These are phyloP conservation scores for Pichia sp. DNA, from an alignment of 1,139 yeast genomes.

Conservation along the genomic window DNA sequence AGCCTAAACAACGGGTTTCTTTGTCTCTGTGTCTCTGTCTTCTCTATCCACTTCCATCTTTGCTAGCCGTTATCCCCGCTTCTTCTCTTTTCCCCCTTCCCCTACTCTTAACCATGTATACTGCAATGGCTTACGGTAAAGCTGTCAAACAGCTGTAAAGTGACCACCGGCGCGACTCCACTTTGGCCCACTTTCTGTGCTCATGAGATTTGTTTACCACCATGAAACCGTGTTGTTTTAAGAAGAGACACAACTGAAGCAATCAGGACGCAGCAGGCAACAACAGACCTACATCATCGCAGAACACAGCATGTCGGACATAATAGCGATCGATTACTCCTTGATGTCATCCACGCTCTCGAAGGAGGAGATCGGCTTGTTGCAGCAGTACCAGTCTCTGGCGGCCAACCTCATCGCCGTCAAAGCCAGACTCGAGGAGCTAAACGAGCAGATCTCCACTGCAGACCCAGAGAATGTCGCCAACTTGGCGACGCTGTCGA, in stretches of 20 bases:
- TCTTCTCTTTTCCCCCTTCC: background rate
- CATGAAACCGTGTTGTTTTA: background rate
- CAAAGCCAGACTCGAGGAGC: constrained; percentile 21
- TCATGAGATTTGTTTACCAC: background rate
- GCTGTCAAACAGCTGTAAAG: too few species aligned
- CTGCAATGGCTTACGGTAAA: too few species aligned
- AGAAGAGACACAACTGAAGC: background rate
- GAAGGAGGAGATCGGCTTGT: constrained; percentile 22
- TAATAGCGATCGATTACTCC: constrained; percentile 10
- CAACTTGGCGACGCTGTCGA: constrained; percentile 28
- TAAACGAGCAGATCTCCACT: constrained; percentile 16
- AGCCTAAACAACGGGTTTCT: background rate
- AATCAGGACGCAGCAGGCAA: background rate
- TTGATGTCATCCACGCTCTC: constrained; percentile 10
- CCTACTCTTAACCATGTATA: background rate
- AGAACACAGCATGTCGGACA: constrained; percentile 10
- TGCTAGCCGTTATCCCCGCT: too few species aligned
- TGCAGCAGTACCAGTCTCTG: constrained; percentile 44
- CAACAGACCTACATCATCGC: background rate
- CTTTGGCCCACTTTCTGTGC: background rate
- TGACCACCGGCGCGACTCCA: background rate
- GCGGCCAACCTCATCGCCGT: constrained; percentile 38
- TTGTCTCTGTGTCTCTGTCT: background rate
- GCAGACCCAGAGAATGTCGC: constrained; percentile 3
- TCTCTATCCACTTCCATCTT: background rate